Conservation (phyloP, 148 eudicot genomes). For the Fagopyrum tataricum region DNA sequence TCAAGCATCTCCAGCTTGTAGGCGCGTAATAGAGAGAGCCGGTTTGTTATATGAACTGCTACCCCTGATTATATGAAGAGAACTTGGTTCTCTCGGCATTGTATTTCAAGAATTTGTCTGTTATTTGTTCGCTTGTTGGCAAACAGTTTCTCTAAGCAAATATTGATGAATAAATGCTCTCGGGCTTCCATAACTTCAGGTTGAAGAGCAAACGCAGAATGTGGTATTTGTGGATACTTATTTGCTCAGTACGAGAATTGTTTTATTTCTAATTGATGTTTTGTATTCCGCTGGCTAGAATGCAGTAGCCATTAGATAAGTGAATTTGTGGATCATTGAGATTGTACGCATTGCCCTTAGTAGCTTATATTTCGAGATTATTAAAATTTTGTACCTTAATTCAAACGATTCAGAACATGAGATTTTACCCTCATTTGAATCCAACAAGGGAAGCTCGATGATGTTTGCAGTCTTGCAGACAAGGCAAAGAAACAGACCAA, state of each 20-base stretch:
- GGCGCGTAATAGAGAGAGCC: not conserved
- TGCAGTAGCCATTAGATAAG: not conserved
- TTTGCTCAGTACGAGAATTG: not conserved
- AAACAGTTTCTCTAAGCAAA: not conserved
- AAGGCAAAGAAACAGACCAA: too few relatives aligned
- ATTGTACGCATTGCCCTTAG: not conserved
- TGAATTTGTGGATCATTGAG: not conserved
- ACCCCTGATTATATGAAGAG: not conserved
- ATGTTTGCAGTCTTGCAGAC: not conserved
- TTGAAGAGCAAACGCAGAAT: not conserved
- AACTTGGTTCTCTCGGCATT: slow-evolving; percentile 8
- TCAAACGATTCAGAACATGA: not conserved
- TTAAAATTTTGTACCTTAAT: not conserved
- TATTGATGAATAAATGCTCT: slow-evolving; percentile 6
- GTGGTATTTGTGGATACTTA: not conserved
- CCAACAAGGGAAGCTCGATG: not conserved
- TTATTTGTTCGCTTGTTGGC: slow-evolving; percentile 6
- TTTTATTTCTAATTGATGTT: not conserved
- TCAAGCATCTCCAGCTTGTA: slow-evolving; percentile 60
- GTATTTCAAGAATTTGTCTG: slow-evolving; percentile 9
- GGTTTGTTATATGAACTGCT: not conserved
- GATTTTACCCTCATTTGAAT: not conserved
- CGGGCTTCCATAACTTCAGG: not conserved
- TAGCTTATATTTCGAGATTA: too few relatives aligned
- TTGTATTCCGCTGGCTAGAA: not conserved